Conservation (phyloP, 2,329 filamentous ascomycete genomes). For the Xylogone sp. region DNA sequence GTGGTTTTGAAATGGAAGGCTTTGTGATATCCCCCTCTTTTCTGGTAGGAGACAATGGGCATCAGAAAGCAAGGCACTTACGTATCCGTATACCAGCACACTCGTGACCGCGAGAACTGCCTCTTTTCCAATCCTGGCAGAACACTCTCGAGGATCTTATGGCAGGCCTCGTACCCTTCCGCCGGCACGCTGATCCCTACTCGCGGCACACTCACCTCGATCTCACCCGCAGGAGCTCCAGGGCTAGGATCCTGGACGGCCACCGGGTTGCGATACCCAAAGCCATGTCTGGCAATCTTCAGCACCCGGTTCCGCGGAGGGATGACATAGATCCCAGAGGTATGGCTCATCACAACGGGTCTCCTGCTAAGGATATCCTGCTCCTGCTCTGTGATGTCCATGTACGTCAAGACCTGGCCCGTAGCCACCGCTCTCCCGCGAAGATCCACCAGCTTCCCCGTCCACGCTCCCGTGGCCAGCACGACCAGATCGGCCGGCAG, state of each 20-base stretch:
- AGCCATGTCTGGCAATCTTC: constrained; percentile 59
- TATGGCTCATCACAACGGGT: constrained; percentile 72
- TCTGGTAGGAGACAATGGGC: background rate
- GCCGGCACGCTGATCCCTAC: background rate
- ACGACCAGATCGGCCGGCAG: constrained; percentile 69
- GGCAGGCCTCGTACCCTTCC: constrained; percentile 3
- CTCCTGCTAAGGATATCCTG: constrained; percentile 59
- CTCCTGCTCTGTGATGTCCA: constrained; percentile 70
- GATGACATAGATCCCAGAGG: constrained; percentile 70
- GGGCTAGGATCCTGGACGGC: constrained; percentile 15
- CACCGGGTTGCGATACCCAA: constrained; percentile 48
- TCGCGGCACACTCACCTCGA: background rate
- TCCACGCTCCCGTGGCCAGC: constrained; percentile 86
- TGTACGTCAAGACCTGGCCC: constrained; percentile 76
- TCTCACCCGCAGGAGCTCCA: background rate
- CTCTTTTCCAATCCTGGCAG: constrained; percentile 50
- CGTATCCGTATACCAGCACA: constrained; percentile 66
- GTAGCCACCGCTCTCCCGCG: constrained; percentile 74
- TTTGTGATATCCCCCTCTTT: no score
- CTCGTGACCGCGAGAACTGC: constrained; percentile 44
- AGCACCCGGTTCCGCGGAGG: constrained; percentile 55
- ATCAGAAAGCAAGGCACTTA: constrained; percentile 23
- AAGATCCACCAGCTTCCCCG: constrained; percentile 71
- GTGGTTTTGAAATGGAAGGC: no score
- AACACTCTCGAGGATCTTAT: constrained; percentile 31